phyloP scores from a whole-genome alignment of 2,329 filamentous ascomycete species.

The Sporothrix pseudoabietina region DNA sequence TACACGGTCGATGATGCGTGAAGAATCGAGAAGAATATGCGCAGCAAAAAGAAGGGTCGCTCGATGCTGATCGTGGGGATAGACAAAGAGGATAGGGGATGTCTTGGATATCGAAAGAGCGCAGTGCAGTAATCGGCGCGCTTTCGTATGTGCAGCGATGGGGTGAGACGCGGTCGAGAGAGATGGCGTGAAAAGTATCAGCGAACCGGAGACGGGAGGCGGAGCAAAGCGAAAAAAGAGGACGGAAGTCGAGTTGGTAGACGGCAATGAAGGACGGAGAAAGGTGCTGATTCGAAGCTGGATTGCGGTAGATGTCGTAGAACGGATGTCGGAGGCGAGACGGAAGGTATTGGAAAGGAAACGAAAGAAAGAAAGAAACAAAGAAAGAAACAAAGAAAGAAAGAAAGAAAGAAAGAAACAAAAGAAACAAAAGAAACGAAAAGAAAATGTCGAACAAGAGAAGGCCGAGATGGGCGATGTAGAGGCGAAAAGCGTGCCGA shows the following conservation, averaged over 20 bases:
- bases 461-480: neutral
- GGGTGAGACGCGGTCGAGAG: constrained; percentile 17
- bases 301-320: neutral
- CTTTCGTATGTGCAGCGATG: neutral
- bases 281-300: neutral
- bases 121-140: neutral
- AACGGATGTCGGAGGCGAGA: neutral
- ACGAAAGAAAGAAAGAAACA: neutral
- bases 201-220: constrained; percentile 23
- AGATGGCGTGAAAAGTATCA: constrained; percentile 10
- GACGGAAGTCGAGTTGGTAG: neutral
- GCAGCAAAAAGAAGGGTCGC: neutral
- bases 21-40: neutral
- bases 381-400: constrained; percentile 16
- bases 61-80: neutral
- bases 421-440: neutral
- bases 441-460: neutral
- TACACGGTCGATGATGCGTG: neutral
- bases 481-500: neutral
- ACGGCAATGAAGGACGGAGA: neutral
- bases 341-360: neutral
- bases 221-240: constrained; percentile 13
- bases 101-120: constrained; percentile 6
- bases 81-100: neutral
- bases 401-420: neutral